Conservation (phyloP, 768 basidiomycete species). For the Lepiota brunneoincarnata region DNA sequence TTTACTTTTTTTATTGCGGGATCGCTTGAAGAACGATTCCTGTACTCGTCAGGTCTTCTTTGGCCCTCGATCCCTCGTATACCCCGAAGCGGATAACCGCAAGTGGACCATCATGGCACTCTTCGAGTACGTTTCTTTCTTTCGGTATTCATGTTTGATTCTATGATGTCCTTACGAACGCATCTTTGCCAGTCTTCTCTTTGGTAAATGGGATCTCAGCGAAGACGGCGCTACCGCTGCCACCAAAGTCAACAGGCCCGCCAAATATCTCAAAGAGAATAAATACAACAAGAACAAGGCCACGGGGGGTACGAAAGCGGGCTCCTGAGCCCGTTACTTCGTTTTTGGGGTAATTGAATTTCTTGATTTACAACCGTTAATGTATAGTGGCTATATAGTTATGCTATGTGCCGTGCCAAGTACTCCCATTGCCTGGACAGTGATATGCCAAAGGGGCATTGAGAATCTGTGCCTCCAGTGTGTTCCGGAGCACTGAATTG, state of each 20-base stretch:
- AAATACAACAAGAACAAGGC: background rate
- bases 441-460: too few species aligned
- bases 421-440: too few species aligned
- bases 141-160: constrained; percentile 18
- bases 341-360: background rate
- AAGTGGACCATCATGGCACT: constrained; percentile 95
- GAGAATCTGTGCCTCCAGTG: too few species aligned
- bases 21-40: background rate
- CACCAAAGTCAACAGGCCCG: background rate
- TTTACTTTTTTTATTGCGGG: background rate
- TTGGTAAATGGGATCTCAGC: constrained; percentile 46
- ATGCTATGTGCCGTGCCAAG: too few species aligned
- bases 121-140: constrained; percentile 67
- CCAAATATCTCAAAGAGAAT: background rate
- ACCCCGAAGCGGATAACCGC: constrained; percentile 93
- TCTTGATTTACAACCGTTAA: background rate
- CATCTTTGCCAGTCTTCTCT: constrained; percentile 32
- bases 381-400: too few species aligned
- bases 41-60: constrained; percentile 73
- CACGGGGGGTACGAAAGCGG: background rate
- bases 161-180: background rate
- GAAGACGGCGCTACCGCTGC: background rate
- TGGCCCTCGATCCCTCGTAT: constrained; percentile 86
- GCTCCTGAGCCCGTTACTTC: background rate
- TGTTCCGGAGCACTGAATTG: too few species aligned